Conservation (phyloP, 805 yeast species). For the Wickerhamomyces chambardii region DNA sequence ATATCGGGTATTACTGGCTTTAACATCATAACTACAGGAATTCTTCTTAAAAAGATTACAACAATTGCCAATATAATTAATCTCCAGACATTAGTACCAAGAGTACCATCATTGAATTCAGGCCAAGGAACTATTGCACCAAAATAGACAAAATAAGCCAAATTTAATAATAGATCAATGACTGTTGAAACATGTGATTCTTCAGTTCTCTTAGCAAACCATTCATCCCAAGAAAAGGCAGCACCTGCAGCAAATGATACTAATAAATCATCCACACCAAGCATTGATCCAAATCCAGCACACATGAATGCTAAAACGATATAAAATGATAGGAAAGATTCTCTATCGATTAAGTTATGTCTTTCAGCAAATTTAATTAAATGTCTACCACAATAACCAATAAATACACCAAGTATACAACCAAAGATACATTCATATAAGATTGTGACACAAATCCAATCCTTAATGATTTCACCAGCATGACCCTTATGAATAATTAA, state of each 20-base stretch:
- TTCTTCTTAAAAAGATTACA: conserved; percentile 64
- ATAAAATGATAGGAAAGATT: conserved; percentile 80
- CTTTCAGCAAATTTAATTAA: conserved; percentile 68
- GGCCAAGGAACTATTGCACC: conserved; percentile 92
- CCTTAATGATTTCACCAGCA: conserved; percentile 59
- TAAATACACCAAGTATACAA: conserved; percentile 56
- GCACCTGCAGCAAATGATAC: conserved; percentile 92
- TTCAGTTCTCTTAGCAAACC: conserved; percentile 75
- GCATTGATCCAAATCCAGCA: conserved; percentile 82
- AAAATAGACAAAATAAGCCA: conserved; percentile 81
- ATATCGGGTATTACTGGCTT: conserved; percentile 83
- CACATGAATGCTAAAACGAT: conserved; percentile 75
- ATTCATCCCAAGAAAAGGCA: conserved; percentile 90
- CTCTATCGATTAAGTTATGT: conserved; percentile 69
- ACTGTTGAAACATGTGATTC: conserved; percentile 85
- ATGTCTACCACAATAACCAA: conserved; percentile 67
- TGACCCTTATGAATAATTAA: conserved; percentile 59
- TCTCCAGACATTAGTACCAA: conserved; percentile 76
- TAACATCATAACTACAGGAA: conserved; percentile 71
- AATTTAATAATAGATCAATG: conserved; percentile 75
- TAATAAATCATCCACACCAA: conserved; percentile 83
- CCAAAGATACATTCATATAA: conserved; percentile 82
- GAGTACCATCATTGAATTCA: conserved; percentile 47
- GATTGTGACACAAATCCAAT: conserved; percentile 72
- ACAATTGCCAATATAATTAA: conserved; percentile 67